phyloP scores from a whole-genome alignment of 257 asterid species.

The Ehretia macrophylla region DNA sequence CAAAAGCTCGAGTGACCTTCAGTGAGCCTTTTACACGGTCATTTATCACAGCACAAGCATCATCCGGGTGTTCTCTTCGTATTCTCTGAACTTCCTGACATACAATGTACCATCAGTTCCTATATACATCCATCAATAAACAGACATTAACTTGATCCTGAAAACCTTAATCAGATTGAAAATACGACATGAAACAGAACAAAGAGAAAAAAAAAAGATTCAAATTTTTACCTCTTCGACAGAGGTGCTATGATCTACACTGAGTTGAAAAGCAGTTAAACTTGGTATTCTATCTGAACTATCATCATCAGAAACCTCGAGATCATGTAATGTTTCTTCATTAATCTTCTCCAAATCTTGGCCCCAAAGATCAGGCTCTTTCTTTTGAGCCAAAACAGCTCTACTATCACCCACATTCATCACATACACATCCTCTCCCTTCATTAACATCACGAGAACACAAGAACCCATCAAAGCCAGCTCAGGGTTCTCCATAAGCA shows the following conservation, averaged over 20 bases:
- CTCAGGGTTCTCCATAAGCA: constrained; percentile 2
- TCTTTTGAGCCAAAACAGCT: constrained; percentile 8
- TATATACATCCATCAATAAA: not conserved
- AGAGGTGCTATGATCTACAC: constrained; percentile 23
- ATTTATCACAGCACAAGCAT: constrained; percentile 16
- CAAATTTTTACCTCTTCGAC: constrained; percentile 23
- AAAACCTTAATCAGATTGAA: no score
- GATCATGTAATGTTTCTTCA: constrained; percentile 11
- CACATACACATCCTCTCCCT: constrained; percentile 6
- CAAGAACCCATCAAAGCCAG: constrained; percentile 9
- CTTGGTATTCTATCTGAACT: no score
- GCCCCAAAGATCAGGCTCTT: constrained; percentile 9
- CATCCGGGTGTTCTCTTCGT: constrained; percentile 24
- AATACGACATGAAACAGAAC: no score
- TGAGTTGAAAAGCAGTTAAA: constrained; percentile 19
- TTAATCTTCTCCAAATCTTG: constrained; percentile 7
- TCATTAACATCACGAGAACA: constrained; percentile 11
- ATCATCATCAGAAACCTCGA: constrained; percentile 1
- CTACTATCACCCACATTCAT: constrained; percentile 11
- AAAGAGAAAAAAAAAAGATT: not conserved
- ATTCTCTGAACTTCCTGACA: constrained; percentile 23
- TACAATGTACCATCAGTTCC: not conserved
- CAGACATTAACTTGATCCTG: no score
- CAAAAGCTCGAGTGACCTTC: constrained; percentile 27
- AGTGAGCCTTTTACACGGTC: constrained; percentile 24